Base-by-base conservation (phyloP, 495 filamentous ascomycete genomes). In the Bacidia rubella region DNA sequence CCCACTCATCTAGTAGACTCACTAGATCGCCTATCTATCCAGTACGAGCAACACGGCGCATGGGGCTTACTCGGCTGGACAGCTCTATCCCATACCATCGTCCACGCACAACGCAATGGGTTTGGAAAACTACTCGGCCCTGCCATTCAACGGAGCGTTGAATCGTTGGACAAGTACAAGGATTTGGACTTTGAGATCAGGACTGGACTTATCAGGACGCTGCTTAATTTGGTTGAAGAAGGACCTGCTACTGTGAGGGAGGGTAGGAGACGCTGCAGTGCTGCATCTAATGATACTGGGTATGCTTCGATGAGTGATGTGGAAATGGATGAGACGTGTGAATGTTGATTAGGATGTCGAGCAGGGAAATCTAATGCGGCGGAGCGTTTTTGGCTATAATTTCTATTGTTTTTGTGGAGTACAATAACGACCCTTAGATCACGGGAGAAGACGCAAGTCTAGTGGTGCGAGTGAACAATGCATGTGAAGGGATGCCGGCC, bases 221-320 rank as follows among this genome's bases (percentile, higher is more conserved):
- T 22, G 44, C 25, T 29, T 42, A 15, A 4, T 25, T 2, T 25
- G 12, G n/a, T 40, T 44, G 9, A 40, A 44, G 12, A 11, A 39
- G 21, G 27, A 35, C 29, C 20, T 49, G 20, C 55, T 20, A 49
- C 25, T 11, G 23, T 20, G 24, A 50, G 15, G 47, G 25, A 12
- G 27, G 40, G 55, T 21, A 57, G 51, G 19, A 19, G 42, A 22
- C 41, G 41, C 9, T 44, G 17, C 25, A 53, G 49, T 3, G 24
- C 25, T 38, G 46, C 47, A 20, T 47, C 60, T 15, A 1, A 55
- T 57, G 40, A 60, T 62, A 22, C 55, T 61, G 5, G 60, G 58
- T 57, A 59, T 42, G 47, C 43, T 23, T 32, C 48, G 38, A 58
- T 58, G 56, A 51, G 41, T 51, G 44, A 44, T 44, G 41, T 17